phyloP scores from a whole-genome alignment of 108 stramenopile species.

The Fragilaria crotonensis region DNA sequence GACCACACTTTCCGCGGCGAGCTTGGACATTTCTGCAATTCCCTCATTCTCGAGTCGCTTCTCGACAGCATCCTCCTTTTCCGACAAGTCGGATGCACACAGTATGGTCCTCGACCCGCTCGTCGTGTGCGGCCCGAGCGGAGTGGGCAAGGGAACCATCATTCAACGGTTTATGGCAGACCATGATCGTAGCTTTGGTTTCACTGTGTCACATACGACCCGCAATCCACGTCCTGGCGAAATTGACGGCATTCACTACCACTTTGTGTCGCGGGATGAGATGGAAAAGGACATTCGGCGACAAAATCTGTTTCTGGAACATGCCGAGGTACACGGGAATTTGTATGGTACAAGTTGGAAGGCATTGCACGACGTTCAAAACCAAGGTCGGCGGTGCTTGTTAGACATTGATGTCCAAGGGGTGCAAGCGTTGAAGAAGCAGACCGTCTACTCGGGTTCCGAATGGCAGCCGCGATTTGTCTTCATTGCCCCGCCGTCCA shows the following conservation, averaged over 20 bases:
- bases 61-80: no score
- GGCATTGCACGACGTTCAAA: slow-evolving; percentile 49
- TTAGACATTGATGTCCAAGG: slow-evolving; percentile 94
- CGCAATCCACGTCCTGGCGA: slow-evolving; percentile 83
- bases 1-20: no score
- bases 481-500: slow-evolving; percentile 92
- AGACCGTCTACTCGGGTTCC: no score
- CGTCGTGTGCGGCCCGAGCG: slow-evolving; percentile 37
- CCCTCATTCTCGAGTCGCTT: no score
- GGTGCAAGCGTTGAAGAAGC: slow-evolving; percentile 50
- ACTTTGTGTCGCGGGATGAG: slow-evolving; percentile 62
- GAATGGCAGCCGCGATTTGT: slow-evolving; percentile 57
- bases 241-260: slow-evolving; percentile 84
- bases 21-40: no score
- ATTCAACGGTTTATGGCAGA: slow-evolving; percentile 27
- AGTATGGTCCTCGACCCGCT: slow-evolving; percentile 17
- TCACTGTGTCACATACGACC: slow-evolving; percentile 89
- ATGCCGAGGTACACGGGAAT: slow-evolving; percentile 95
- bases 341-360: slow-evolving; percentile 90
- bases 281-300: slow-evolving; percentile 7
- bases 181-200: slow-evolving; percentile 30
- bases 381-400: slow-evolving; percentile 65
- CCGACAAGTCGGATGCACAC: no score
- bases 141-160: slow-evolving; percentile 58
- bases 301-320: slow-evolving; percentile 70